Evolutionary conservation across 768 basidiomycete species (phyloP).

Genomic region (Panaeolus cyanescens): DNA sequence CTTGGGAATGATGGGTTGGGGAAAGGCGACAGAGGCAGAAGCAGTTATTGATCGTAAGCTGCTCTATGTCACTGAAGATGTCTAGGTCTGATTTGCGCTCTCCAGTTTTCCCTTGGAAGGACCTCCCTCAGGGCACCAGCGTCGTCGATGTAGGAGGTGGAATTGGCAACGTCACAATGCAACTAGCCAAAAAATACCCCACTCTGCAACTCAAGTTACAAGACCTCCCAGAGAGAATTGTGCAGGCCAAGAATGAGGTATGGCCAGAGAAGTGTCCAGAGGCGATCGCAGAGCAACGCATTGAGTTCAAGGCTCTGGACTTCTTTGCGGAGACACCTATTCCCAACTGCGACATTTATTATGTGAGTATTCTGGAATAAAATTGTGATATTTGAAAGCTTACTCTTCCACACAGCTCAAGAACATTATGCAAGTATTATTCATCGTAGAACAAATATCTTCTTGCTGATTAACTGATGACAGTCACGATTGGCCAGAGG

Average conservation of each 20-base stretch:
- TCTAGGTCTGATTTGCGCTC: not conserved
- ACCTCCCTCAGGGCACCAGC: constrained; percentile 22
- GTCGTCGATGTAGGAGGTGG: constrained; percentile 44
- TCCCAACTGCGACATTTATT: constrained; percentile 40
- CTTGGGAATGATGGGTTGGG: constrained; percentile 35
- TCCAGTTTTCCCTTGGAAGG: constrained; percentile 37
- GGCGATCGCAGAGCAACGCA: constrained; percentile 31
- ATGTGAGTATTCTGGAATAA: constrained; percentile 29
- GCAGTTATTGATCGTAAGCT: constrained; percentile 28
- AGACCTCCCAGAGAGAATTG: constrained; percentile 33
- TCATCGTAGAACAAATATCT: not conserved
- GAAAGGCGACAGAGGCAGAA: constrained; percentile 28
- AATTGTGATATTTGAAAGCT: not conserved
- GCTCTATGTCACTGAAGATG: not conserved
- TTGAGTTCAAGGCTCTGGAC: constrained; percentile 41
- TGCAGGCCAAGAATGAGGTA: constrained; percentile 30
- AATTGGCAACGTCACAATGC: constrained; percentile 35
- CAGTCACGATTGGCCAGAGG: not conserved
- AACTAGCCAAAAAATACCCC: constrained; percentile 34
- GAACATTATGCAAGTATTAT: not conserved
- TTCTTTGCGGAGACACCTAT: constrained; percentile 41
- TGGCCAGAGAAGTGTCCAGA: constrained; percentile 39
- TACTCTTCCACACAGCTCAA: not conserved
- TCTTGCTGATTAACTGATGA: not conserved
- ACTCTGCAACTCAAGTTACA: constrained; percentile 36